phyloP scores from a whole-genome alignment of 805 yeast genomes.

The Kockiozyma suomiensis region DNA sequence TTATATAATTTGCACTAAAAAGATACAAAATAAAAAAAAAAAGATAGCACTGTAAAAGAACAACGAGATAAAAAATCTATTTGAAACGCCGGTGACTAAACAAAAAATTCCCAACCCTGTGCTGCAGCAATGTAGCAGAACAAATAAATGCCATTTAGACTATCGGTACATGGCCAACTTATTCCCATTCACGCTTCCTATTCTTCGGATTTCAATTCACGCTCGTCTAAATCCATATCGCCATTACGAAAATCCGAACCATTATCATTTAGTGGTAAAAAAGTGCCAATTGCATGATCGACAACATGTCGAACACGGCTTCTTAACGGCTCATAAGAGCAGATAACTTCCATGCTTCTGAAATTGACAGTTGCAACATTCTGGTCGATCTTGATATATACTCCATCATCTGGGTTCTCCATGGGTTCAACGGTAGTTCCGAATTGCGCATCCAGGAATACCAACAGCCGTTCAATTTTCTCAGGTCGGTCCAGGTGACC shows the following conservation, averaged over 20 bases:
- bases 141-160: too few relatives aligned
- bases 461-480: constrained; percentile 52
- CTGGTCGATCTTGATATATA: constrained; percentile 70
- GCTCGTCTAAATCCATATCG: neutral
- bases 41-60: neutral
- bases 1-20: neutral
- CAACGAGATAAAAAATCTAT: neutral
- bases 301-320: constrained; percentile 83
- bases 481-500: constrained; percentile 38
- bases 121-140: too few relatives aligned
- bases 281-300: constrained; percentile 73
- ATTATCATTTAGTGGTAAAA: constrained; percentile 59
- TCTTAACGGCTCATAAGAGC: constrained; percentile 72
- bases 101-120: too few relatives aligned
- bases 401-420: constrained; percentile 45
- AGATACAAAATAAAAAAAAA: neutral
- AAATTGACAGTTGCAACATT: constrained; percentile 72
- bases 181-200: too few relatives aligned
- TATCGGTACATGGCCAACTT: too few relatives aligned
- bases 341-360: constrained; percentile 63
- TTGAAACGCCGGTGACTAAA: neutral
- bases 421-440: constrained; percentile 62
- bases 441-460: constrained; percentile 78
- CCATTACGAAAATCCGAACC: neutral
- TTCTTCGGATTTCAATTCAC: neutral